Percentiles rank a stretch among this genome's conserved stretches.
phyloP scores from a whole-genome alignment of 2,329 filamentous ascomycete species.

The Pseudocercospora fijiensis region DNA sequence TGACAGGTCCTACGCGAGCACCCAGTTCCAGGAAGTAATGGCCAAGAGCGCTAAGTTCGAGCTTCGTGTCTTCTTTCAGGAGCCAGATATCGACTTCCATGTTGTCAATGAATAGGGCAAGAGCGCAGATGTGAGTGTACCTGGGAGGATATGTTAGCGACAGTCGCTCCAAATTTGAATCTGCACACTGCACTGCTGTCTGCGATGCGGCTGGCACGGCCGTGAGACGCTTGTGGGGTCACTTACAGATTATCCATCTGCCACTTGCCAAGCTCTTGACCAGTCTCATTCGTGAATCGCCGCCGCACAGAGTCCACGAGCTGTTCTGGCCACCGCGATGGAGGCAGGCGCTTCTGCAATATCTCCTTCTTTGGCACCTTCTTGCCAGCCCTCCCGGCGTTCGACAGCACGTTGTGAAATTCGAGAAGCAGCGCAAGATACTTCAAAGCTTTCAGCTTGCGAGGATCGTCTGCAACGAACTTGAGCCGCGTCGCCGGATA shows the following conservation, averaged over 20 bases:
- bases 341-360: slow-evolving; percentile 54
- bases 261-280: slow-evolving; percentile 65
- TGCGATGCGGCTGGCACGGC: too few species aligned
- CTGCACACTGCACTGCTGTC: too few species aligned
- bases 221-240: too few species aligned
- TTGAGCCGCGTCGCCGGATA: slow-evolving; percentile 66
- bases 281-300: slow-evolving; percentile 63
- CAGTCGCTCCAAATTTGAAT: too few species aligned
- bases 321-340: slow-evolving; percentile 54
- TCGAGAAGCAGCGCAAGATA: slow-evolving; percentile 52
- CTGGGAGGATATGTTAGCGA: neutral
- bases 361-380: slow-evolving; percentile 63
- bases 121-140: slow-evolving; percentile 61
- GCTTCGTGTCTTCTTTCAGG: slow-evolving; percentile 67
- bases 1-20: slow-evolving; percentile 56
- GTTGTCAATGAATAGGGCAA: slow-evolving; percentile 70
- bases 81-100: slow-evolving; percentile 70
- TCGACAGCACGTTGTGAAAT: slow-evolving; percentile 45
- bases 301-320: slow-evolving; percentile 67
- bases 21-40: slow-evolving; percentile 77
- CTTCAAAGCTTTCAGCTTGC: slow-evolving; percentile 49
- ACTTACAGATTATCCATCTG: slow-evolving; percentile 69
- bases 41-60: slow-evolving; percentile 68
- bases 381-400: slow-evolving; percentile 37
- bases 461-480: slow-evolving; percentile 50